These are phyloP conservation scores for Pholiota microspora DNA, from an alignment of 768 basidiomycete species.

Conservation along the genomic window DNA sequence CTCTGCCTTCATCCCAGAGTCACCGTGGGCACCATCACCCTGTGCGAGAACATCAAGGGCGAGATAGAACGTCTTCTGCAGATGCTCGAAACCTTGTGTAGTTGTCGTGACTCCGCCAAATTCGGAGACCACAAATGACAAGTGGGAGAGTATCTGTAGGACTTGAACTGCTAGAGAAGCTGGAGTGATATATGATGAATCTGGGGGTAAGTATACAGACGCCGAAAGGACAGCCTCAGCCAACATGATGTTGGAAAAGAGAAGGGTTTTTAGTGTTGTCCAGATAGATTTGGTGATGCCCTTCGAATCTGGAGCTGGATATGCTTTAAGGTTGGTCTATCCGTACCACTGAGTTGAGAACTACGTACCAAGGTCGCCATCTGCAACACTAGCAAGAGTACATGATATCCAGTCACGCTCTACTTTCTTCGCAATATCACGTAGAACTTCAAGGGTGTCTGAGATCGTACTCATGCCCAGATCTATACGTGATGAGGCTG, in stretches of 20 bases:
- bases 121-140: slow-evolving; percentile 76
- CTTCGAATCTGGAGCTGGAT: slow-evolving; percentile 41
- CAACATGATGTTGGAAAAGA: slow-evolving; percentile 75
- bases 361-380: slow-evolving; percentile 30
- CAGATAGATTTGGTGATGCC: slow-evolving; percentile 53
- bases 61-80: slow-evolving; percentile 74
- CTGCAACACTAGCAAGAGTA: slow-evolving; percentile 32
- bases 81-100: slow-evolving; percentile 61
- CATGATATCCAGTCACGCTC: slow-evolving; percentile 50
- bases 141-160: slow-evolving; percentile 57
- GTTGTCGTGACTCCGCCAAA: slow-evolving; percentile 72
- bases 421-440: slow-evolving; percentile 37
- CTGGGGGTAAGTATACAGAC: slow-evolving; percentile 49
- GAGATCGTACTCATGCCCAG: slow-evolving; percentile 29
- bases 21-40: slow-evolving; percentile 24
- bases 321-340: too few species aligned
- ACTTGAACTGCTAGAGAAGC: slow-evolving; percentile 50
- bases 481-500: slow-evolving; percentile 24
- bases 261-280: slow-evolving; percentile 67
- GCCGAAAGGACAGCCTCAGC: slow-evolving; percentile 58
- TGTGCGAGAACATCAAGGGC: slow-evolving; percentile 69
- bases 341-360: too few species aligned
- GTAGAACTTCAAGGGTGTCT: slow-evolving; percentile 29
- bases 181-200: slow-evolving; percentile 31
- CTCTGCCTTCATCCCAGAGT: slow-evolving; percentile 22